These are phyloP conservation scores for Cucurbita argyrosperma DNA, from an alignment of 306 rosid species.

Conservation along the genomic window DNA sequence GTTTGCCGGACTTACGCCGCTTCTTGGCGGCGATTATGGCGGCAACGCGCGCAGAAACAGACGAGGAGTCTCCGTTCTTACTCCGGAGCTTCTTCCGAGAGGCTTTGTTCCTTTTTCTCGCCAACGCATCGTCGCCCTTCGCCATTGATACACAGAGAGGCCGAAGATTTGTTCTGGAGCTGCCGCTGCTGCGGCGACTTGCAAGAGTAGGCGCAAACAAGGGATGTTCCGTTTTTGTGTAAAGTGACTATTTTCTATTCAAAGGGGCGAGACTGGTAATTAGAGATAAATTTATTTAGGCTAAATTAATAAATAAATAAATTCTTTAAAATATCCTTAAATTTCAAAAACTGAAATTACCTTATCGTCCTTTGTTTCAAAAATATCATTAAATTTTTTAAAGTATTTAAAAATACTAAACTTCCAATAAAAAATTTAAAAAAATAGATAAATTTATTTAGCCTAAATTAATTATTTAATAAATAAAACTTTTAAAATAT, in stretches of 20 bases:
- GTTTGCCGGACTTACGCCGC: conserved; percentile 80
- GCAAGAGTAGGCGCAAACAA: neutral
- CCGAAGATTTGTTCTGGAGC: neutral
- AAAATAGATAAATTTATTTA: no score
- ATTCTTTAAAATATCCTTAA: no score
- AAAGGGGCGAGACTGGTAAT: neutral
- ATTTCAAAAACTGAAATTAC: no score
- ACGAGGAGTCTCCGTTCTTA: conserved; percentile 16
- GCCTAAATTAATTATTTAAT: no score
- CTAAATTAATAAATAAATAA: no score
- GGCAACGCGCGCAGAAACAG: conserved; percentile 59
- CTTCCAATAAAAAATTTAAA: no score
- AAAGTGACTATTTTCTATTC: neutral
- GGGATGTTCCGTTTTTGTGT: neutral
- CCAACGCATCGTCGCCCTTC: conserved; percentile 58
- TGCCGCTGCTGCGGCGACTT: neutral
- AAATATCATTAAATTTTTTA: no score
- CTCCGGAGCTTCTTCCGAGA: conserved; percentile 36
- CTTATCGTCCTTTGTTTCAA: no score
- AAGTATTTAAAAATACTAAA: no score
- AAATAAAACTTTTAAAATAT: no score
- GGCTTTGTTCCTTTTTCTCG: conserved; percentile 47
- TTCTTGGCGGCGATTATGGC: conserved; percentile 84
- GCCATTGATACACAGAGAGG: conserved; percentile 33
- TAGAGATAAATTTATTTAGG: no score